Evolutionary conservation across 1,139 yeast species (phyloP).

Genomic region (Nakaseomyces kungkrabaensis): DNA sequence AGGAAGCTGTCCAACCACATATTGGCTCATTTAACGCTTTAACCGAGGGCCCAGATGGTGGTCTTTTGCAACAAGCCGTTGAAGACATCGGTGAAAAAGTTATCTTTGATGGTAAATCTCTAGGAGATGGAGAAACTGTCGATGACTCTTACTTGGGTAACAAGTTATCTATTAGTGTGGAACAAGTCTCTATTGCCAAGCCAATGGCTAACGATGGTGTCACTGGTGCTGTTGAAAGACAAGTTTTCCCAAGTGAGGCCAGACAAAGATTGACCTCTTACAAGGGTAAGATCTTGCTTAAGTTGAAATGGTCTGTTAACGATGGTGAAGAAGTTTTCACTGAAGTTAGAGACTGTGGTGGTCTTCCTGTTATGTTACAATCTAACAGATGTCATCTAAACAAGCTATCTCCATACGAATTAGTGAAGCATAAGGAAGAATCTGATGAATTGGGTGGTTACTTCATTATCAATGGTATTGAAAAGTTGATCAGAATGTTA

Average conservation of each 20-base stretch:
- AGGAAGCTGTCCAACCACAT: conserved; percentile 89
- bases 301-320: conserved; percentile 76
- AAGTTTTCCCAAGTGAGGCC: conserved; percentile 78
- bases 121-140: conserved; percentile 11
- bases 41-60: conserved; percentile 79
- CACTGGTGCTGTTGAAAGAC: conserved; percentile 54
- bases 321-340: conserved; percentile 65
- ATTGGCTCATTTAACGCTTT: conserved; percentile 93
- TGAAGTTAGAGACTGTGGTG: conserved; percentile 88
- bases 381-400: conserved; percentile 87
- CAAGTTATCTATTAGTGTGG: conserved; percentile 70
- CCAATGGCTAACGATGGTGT: conserved; percentile 75
- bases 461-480: conserved; percentile 93
- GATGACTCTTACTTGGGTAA: conserved; percentile 59
- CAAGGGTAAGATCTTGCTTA: conserved; percentile 63
- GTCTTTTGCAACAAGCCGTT: conserved; percentile 74
- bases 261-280: conserved; percentile 82
- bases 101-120: conserved; percentile 60
- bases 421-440: conserved; percentile 77
- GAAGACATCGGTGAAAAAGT: conserved; percentile 81
- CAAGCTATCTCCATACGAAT: conserved; percentile 68
- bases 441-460: conserved; percentile 96
- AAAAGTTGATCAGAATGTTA: conserved; percentile 90
- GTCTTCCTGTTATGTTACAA: conserved; percentile 81
- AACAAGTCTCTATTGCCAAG: conserved; percentile 74